Percentiles rank a stretch among this genome's conserved stretches.
phyloP scores from a whole-genome alignment of 768 basidiomycete genomes.

The Amyloporia xantha region DNA sequence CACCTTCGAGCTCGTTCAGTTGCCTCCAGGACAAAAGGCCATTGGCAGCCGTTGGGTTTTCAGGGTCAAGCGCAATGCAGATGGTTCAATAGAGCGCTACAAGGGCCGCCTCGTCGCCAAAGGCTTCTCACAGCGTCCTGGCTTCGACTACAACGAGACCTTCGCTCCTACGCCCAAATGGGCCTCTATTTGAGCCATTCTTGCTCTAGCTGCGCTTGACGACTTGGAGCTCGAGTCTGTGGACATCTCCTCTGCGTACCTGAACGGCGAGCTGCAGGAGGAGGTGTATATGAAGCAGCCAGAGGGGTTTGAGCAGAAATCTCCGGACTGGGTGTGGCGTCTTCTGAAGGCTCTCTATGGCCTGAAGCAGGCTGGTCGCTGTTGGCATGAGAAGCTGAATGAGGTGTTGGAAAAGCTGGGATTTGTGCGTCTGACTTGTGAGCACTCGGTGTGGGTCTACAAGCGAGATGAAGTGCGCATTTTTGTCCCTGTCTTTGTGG shows the following conservation, averaged over 20 bases:
- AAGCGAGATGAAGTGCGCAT: neutral
- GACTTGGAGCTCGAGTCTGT: slow-evolving; percentile 22
- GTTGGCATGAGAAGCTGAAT: slow-evolving; percentile 32
- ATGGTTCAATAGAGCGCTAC: slow-evolving; percentile 29
- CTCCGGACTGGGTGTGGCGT: slow-evolving; percentile 6
- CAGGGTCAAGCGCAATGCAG: slow-evolving; percentile 30
- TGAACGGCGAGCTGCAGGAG: slow-evolving; percentile 23
- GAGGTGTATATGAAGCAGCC: slow-evolving; percentile 25
- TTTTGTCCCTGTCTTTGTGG: slow-evolving; percentile 11
- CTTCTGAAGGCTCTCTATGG: slow-evolving; percentile 34
- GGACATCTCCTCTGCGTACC: slow-evolving; percentile 23
- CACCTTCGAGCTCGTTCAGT: slow-evolving; percentile 25
- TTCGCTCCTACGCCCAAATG: slow-evolving; percentile 23
- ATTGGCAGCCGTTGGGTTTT: slow-evolving; percentile 32
- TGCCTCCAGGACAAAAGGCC: slow-evolving; percentile 26
- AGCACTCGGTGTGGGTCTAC: slow-evolving; percentile 20
- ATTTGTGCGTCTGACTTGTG: slow-evolving; percentile 18
- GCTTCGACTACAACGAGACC: slow-evolving; percentile 30
- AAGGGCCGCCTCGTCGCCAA: slow-evolving; percentile 32
- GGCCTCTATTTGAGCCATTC: slow-evolving; percentile 16
- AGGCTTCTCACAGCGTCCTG: slow-evolving; percentile 27
- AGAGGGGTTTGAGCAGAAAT: slow-evolving; percentile 16
- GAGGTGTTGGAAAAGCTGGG: slow-evolving; percentile 17
- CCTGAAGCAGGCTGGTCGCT: slow-evolving; percentile 33
- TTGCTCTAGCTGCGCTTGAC: slow-evolving; percentile 20